phyloP scores from a whole-genome alignment of 768 basidiomycete genomes.

The Dacryopinax primogenitus region DNA sequence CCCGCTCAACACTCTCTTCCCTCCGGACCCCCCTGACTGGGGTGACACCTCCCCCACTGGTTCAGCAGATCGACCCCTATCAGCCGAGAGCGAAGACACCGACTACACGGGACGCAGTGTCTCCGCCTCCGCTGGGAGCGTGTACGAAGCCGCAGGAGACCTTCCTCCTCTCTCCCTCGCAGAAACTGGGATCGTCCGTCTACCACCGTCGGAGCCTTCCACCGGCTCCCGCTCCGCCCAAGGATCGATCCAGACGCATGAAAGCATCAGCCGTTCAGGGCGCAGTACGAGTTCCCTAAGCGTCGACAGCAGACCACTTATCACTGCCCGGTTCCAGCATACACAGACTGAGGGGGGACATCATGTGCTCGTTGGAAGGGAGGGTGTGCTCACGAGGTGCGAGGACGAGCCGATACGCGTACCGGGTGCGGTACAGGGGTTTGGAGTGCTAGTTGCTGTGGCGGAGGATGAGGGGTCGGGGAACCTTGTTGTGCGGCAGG shows the following conservation, averaged over 20 bases:
- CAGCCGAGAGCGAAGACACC: neutral
- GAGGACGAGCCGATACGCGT: constrained; percentile 81
- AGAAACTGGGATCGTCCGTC: constrained; percentile 23
- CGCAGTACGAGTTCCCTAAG: neutral
- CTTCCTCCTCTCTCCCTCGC: neutral
- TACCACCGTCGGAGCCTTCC: constrained; percentile 20
- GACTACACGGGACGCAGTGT: neutral
- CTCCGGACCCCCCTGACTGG: neutral
- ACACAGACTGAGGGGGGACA: constrained; percentile 50
- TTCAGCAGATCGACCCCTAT: neutral
- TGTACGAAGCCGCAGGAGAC: neutral
- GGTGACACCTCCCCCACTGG: neutral
- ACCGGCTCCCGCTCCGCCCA: neutral
- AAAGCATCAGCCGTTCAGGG: neutral
- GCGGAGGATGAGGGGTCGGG: constrained; percentile 45
- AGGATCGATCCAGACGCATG: neutral
- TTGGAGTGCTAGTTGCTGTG: constrained; percentile 64
- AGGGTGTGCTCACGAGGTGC: constrained; percentile 50
- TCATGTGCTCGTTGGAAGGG: constrained; percentile 55
- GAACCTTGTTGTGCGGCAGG: constrained; percentile 52
- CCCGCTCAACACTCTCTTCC: neutral
- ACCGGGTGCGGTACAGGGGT: constrained; percentile 71
- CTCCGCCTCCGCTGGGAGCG: neutral
- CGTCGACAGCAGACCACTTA: constrained; percentile 24
- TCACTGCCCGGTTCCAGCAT: constrained; percentile 57